Percentiles rank a stretch among this genome's conserved stretches.
These are phyloP conservation scores for Thermoascus crustaceus DNA, from an alignment of 2,329 filamentous ascomycete genomes.

Conservation along the genomic window DNA sequence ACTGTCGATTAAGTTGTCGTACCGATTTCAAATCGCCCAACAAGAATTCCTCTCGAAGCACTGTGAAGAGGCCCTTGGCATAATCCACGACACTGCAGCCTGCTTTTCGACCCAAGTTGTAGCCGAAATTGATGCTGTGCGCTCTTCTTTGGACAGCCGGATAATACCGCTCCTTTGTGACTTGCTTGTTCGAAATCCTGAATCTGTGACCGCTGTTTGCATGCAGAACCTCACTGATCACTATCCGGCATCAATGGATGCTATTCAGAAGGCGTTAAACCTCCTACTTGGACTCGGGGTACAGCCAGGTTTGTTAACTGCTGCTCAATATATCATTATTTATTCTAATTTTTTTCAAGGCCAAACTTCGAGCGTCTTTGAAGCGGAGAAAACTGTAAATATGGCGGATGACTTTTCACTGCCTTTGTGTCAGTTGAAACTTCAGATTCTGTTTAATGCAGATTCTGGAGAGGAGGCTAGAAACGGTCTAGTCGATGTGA, in stretches of 20 bases:
- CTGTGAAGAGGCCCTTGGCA: slow-evolving; percentile 23
- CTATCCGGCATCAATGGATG: slow-evolving; percentile 17
- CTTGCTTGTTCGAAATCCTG: slow-evolving; percentile 27
- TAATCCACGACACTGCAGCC: slow-evolving; percentile 25
- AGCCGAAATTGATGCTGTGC: slow-evolving; percentile 2
- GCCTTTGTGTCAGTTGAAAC: slow-evolving; percentile 35
- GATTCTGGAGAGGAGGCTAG: slow-evolving; percentile 20
- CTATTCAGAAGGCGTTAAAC: slow-evolving; percentile 26
- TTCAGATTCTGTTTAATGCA: slow-evolving; percentile 32
- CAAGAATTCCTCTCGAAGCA: slow-evolving; percentile 32
- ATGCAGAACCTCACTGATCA: slow-evolving; percentile 22
- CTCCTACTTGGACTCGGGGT: slow-evolving; percentile 22
- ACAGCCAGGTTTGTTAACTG: slow-evolving; percentile 11
- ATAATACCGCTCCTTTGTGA: slow-evolving; percentile 25
- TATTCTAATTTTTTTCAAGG: slow-evolving; percentile 8
- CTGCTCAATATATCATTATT: background rate
- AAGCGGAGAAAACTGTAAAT: slow-evolving; percentile 28
- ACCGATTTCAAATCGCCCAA: slow-evolving; percentile 32
- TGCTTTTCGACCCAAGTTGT: slow-evolving; percentile 11
- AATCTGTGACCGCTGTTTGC: slow-evolving; percentile 19
- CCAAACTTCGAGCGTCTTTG: slow-evolving; percentile 14
- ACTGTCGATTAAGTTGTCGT: slow-evolving; percentile 22
- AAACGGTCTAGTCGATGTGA: slow-evolving; percentile 28
- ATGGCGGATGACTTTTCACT: slow-evolving; percentile 36
- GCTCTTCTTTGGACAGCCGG: slow-evolving; percentile 13